Percentiles rank a stretch among this genome's conserved stretches.
phyloP scores from a whole-genome alignment of 352 stramenopile genomes.

The Phytopythium cucurbitacearum region DNA sequence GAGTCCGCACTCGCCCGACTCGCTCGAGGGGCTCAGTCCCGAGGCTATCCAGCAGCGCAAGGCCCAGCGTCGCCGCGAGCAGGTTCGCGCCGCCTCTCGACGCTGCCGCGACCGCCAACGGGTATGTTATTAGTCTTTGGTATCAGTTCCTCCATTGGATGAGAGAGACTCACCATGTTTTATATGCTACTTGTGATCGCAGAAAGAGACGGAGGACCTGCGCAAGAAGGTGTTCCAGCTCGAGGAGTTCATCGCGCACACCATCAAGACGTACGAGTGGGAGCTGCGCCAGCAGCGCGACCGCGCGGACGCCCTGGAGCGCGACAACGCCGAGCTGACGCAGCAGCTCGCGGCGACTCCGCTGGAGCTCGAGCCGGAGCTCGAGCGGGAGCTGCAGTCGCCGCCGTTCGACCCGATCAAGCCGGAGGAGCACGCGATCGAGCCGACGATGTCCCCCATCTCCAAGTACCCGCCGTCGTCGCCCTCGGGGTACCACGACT shows the following conservation, averaged over 20 bases:
- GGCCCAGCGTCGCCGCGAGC: constrained; percentile 51
- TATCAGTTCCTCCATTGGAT: constrained; percentile 1
- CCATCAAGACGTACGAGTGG: constrained; percentile 51
- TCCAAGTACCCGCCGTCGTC: neutral
- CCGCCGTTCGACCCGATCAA: constrained; percentile 21
- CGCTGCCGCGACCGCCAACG: constrained; percentile 57
- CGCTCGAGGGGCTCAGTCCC: constrained; percentile 26
- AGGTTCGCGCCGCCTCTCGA: constrained; percentile 53
- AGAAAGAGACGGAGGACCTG: constrained; percentile 61
- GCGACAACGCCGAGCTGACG: constrained; percentile 36
- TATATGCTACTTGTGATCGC: neutral
- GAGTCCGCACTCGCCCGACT: constrained; percentile 8
- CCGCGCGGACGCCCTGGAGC: constrained; percentile 32
- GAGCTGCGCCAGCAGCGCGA: constrained; percentile 39
- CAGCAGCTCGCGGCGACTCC: constrained; percentile 11
- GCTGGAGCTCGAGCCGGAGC: constrained; percentile 11
- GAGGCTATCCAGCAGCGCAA: constrained; percentile 59
- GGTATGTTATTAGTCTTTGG: constrained; percentile 6
- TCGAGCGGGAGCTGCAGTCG: constrained; percentile 13
- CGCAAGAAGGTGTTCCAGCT: constrained; percentile 67
- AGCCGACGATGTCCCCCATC: constrained; percentile 8
- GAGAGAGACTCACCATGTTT: neutral
- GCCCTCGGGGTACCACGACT: neutral
- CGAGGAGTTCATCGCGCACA: constrained; percentile 60
- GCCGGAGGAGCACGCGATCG: constrained; percentile 16